Percentiles rank a stretch among this genome's conserved stretches.
phyloP scores from a whole-genome alignment of 2,329 filamentous ascomycete genomes.

The Diaporthe ampelina region DNA sequence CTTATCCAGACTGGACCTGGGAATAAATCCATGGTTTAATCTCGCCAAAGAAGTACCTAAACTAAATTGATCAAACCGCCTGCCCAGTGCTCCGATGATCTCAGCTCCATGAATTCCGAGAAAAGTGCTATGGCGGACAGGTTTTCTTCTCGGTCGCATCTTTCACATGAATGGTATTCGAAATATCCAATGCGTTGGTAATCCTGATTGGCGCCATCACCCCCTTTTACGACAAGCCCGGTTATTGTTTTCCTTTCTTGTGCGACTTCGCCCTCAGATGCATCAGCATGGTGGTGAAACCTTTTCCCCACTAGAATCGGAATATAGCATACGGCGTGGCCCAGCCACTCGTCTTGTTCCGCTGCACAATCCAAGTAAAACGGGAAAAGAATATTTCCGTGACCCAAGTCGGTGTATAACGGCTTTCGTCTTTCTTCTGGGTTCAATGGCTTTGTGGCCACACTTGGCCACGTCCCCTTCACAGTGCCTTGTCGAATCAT shows the following conservation, averaged over 20 bases:
- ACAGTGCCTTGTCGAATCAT: neutral
- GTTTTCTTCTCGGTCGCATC: neutral
- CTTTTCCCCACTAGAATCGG: neutral
- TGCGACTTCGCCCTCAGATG: too few species aligned
- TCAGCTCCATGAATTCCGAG: neutral
- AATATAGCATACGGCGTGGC: neutral
- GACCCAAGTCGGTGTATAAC: neutral
- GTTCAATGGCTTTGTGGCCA: fast-evolving
- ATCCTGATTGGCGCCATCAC: neutral
- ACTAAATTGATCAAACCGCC: too few species aligned
- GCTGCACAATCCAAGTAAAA: neutral
- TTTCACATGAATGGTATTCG: neutral
- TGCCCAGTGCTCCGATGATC: too few species aligned
- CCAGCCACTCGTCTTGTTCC: neutral
- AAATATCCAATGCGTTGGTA: neutral
- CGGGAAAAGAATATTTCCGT: neutral
- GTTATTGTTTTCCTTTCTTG: neutral
- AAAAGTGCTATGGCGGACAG: neutral
- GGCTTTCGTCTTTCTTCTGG: neutral
- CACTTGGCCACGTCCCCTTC: neutral
- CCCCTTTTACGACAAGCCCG: neutral
- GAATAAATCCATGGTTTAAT: too few species aligned
- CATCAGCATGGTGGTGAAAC: too few species aligned
- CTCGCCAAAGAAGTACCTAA: too few species aligned
- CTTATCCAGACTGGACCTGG: too few species aligned